Percentiles rank a stretch among this genome's conserved stretches.
These are phyloP conservation scores for Phytophthora europaea DNA, from an alignment of 352 stramenopile genomes.

Conservation along the genomic window DNA sequence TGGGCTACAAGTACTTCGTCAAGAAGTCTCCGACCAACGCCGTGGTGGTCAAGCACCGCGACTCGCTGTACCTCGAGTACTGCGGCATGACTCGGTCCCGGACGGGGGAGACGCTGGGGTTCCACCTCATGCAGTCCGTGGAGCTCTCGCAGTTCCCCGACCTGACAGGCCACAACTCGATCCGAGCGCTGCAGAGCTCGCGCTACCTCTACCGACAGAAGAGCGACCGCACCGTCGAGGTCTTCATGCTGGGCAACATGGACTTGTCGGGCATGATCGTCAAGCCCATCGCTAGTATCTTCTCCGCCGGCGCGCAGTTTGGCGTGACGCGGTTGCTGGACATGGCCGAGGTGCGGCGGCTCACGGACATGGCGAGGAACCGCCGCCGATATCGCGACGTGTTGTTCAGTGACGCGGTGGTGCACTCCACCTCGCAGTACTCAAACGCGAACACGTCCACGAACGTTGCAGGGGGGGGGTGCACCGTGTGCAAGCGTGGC, in stretches of 20 bases:
- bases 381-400: constrained; percentile 20
- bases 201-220: constrained; percentile 66
- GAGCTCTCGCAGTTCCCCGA: constrained; percentile 52
- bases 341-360: constrained; percentile 51
- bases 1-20: constrained; percentile 73
- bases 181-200: constrained; percentile 53
- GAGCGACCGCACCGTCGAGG: constrained; percentile 55
- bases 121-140: constrained; percentile 58
- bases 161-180: constrained; percentile 50
- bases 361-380: constrained; percentile 51
- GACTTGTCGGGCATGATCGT: constrained; percentile 48
- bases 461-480: constrained; percentile 17
- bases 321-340: constrained; percentile 57
- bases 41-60: constrained; percentile 40
- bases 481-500: constrained; percentile 31
- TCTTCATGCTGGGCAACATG: constrained; percentile 56
- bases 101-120: constrained; percentile 47
- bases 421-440: constrained; percentile 24
- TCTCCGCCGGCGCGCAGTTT: constrained; percentile 52
- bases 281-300: constrained; percentile 46
- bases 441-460: constrained; percentile 13
- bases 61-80: constrained; percentile 54
- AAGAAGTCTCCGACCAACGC: constrained; percentile 47
- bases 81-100: constrained; percentile 45
- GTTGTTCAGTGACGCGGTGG: constrained; percentile 10